Conservation (phyloP, 2,329 filamentous ascomycete species). For the Didymellaceae sp. region DNA sequence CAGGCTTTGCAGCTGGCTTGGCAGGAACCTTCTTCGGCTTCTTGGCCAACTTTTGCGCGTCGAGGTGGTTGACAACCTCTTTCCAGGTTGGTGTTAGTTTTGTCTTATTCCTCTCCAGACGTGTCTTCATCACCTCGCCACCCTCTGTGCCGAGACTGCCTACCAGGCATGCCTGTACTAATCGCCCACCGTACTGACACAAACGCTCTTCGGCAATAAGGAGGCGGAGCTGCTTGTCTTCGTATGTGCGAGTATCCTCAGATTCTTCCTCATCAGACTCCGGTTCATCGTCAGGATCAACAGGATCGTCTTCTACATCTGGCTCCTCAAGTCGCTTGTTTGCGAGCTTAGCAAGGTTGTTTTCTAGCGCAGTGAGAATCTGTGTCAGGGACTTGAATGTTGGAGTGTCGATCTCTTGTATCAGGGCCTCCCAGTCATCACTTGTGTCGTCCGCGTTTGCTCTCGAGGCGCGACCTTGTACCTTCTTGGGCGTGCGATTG, state of each 20-base stretch:
- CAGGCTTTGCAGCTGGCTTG: constrained; percentile 54
- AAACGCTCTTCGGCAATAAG: constrained; percentile 83
- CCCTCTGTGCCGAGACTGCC: constrained; percentile 70
- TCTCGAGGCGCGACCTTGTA: constrained; percentile 26
- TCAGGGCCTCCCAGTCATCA: constrained; percentile 62
- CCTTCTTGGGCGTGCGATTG: constrained; percentile 41
- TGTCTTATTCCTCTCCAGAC: constrained; percentile 79
- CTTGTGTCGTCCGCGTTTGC: constrained; percentile 38
- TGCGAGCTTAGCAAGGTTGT: constrained; percentile 58
- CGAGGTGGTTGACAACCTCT: constrained; percentile 81
- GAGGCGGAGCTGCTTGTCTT: constrained; percentile 66
- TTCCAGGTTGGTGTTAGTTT: constrained; percentile 85
- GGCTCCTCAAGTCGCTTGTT: constrained; percentile 49
- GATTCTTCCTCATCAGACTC: constrained; percentile 63
- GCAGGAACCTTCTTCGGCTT: constrained; percentile 25
- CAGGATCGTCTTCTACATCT: constrained; percentile 74
- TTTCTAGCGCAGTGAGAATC: constrained; percentile 80
- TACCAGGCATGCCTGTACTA: constrained; percentile 80
- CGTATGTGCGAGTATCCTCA: constrained; percentile 47
- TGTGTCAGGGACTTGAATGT: constrained; percentile 72
- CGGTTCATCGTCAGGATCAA: constrained; percentile 70
- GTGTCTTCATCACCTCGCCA: constrained; percentile 64
- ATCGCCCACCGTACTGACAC: constrained; percentile 83
- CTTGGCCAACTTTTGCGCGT: constrained; percentile 58
- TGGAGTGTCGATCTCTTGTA: constrained; percentile 71